Percentiles rank a stretch among this genome's conserved stretches.
Evolutionary conservation across 768 basidiomycete genomes (phyloP).

Genomic region (Phanerochaete sordida): DNA sequence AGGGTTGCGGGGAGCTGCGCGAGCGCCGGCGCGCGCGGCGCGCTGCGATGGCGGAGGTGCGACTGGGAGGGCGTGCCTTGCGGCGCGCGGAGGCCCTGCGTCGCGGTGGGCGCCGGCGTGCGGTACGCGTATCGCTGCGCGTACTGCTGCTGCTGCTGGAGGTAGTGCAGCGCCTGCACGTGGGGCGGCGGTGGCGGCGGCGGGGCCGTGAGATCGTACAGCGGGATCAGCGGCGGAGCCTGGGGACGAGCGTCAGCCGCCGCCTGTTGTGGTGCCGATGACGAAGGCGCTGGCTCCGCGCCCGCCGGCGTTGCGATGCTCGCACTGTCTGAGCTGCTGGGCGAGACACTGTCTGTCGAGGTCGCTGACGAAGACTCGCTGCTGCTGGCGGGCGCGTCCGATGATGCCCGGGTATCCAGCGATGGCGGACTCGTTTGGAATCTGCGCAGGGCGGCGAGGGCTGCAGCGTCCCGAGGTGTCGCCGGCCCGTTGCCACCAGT

Average conservation of each 20-base stretch:
- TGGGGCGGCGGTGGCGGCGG: constrained; percentile 5
- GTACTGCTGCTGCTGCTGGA: constrained; percentile 1
- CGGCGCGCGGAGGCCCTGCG: not conserved
- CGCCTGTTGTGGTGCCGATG: not conserved
- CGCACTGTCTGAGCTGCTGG: not conserved
- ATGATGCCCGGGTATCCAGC: constrained; percentile 8
- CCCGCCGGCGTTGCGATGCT: not conserved
- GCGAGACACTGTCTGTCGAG: not conserved
- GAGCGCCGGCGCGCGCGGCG: constrained; percentile 9
- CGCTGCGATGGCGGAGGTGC: constrained; percentile 5
- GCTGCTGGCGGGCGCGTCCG: not conserved
- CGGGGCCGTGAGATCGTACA: constrained; percentile 31
- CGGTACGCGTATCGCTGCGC: constrained; percentile 1
- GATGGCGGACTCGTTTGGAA: constrained; percentile 19
- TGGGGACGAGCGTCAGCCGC: constrained; percentile 13
- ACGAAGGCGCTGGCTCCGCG: not conserved
- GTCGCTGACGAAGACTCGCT: not conserved
- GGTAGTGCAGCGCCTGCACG: not conserved
- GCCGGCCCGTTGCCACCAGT: constrained; percentile 14
- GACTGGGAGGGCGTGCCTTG: not conserved
- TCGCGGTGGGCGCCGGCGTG: not conserved
- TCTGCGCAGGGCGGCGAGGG: constrained; percentile 63
- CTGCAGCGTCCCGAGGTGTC: constrained; percentile 51
- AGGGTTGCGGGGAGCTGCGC: constrained; percentile 41
- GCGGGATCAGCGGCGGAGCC: constrained; percentile 36